Evolutionary conservation across 108 stramenopile genomes (phyloP).

Genomic region (Pseudonitzschia delicatissima): DNA sequence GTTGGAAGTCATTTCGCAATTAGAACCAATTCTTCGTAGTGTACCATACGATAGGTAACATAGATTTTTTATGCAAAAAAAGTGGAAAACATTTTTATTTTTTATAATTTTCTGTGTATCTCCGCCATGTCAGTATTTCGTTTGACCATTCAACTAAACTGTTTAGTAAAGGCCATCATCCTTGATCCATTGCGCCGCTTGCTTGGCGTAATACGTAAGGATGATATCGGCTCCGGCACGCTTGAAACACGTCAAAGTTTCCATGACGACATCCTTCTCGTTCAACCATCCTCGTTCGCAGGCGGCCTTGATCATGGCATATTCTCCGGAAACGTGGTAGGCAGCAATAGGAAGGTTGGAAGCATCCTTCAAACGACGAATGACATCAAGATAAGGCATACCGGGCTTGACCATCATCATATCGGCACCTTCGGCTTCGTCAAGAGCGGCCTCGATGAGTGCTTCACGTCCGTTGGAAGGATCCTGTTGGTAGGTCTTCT

Average conservation of each 20-base stretch:
- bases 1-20: no score
- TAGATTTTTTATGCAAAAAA: no score
- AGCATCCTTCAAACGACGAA: constrained; percentile 88
- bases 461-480: constrained; percentile 97
- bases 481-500: constrained; percentile 99
- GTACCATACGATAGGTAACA: no score
- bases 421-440: constrained; percentile 98
- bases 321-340: constrained; percentile 99
- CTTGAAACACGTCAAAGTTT: constrained; percentile 96
- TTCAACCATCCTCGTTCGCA: constrained; percentile 96
- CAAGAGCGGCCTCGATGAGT: constrained; percentile 91
- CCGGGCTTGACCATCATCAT: constrained; percentile 99
- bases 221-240: constrained; percentile 98
- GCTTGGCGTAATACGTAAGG: constrained; percentile 97
- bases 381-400: constrained; percentile 98
- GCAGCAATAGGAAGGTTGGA: constrained; percentile 93
- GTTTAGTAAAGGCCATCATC: constrained; percentile 80
- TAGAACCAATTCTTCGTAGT: no score
- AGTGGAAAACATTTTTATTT: no score
- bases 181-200: constrained; percentile 93
- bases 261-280: constrained; percentile 92
- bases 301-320: constrained; percentile 99
- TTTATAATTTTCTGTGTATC: no score
- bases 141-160: no score
- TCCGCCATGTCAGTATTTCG: no score